A percentile compares a stretch with the other conserved stretches of the same genome.
Conservation (phyloP, 2,329 filamentous ascomycete species). For the Grosmannia clavigera region DNA sequence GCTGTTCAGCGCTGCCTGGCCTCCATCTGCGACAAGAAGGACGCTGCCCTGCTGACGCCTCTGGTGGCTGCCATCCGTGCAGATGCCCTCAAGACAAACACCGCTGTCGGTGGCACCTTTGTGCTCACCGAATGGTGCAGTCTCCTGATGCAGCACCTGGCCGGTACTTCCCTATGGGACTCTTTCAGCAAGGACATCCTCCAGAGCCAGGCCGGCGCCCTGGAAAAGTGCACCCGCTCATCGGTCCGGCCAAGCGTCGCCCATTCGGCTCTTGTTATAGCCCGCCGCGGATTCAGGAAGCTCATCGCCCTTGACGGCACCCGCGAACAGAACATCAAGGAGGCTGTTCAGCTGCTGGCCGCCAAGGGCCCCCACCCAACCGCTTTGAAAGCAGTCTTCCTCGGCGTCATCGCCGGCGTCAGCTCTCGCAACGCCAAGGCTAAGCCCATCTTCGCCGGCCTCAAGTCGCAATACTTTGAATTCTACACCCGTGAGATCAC, state of each 20-base stretch:
- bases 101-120: slow-evolving; percentile 72
- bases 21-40: slow-evolving; percentile 43
- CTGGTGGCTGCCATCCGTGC: slow-evolving; percentile 55
- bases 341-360: slow-evolving; percentile 54
- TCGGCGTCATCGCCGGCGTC: slow-evolving; percentile 82
- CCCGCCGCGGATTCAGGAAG: slow-evolving; percentile 66
- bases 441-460: slow-evolving; percentile 47
- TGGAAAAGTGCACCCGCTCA: slow-evolving; percentile 68
- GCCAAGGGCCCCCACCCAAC: slow-evolving; percentile 52
- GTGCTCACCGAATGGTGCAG: slow-evolving; percentile 86
- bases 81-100: slow-evolving; percentile 64
- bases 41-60: slow-evolving; percentile 46
- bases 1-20: slow-evolving; percentile 73
- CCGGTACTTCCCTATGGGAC: slow-evolving; percentile 49
- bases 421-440: slow-evolving; percentile 57
- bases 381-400: slow-evolving; percentile 60
- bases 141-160: slow-evolving; percentile 60
- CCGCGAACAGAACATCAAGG: slow-evolving; percentile 47
- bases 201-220: slow-evolving; percentile 53
- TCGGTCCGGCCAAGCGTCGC: slow-evolving; percentile 51
- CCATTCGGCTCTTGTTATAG: slow-evolving; percentile 63
- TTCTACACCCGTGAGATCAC: slow-evolving; percentile 83
- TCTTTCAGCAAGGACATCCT: slow-evolving; percentile 54
- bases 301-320: slow-evolving; percentile 49
- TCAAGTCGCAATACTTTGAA: slow-evolving; percentile 61